Evolutionary conservation across 441 rosid genomes (phyloP).

Genomic region (Erodium moschatum): DNA sequence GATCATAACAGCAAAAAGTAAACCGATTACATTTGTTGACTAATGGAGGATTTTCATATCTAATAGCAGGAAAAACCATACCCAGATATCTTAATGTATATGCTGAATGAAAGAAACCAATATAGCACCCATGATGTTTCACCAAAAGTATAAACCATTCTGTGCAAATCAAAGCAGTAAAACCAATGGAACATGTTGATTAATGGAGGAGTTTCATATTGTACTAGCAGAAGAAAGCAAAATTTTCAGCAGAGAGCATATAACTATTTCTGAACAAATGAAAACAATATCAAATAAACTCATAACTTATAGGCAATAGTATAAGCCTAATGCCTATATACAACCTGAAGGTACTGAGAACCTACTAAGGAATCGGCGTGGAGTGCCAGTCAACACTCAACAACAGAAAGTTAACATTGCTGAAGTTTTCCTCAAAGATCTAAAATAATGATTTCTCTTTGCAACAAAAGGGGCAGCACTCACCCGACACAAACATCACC

Average conservation of each 20-base stretch:
- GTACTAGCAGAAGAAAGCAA: no score
- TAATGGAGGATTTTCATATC: background rate
- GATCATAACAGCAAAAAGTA: background rate
- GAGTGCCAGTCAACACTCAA: background rate
- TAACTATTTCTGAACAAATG: background rate
- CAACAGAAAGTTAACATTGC: background rate
- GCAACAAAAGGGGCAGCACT: background rate
- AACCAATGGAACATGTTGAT: background rate
- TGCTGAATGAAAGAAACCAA: background rate
- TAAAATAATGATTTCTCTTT: background rate
- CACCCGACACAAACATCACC: background rate
- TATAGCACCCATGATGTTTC: background rate
- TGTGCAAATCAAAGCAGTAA: constrained; percentile 4
- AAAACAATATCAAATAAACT: background rate
- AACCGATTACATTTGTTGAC: background rate
- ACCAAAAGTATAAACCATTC: background rate
- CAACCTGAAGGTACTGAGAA: constrained; percentile 1
- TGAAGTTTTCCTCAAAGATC: background rate
- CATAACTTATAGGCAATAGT: background rate
- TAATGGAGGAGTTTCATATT: background rate
- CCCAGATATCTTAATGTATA: background rate
- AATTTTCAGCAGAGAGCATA: background rate
- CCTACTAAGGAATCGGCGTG: background rate
- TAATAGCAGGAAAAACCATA: no score
- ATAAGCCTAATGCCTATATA: background rate